Percentiles rank a stretch among this genome's conserved stretches.
Conservation (phyloP, 768 basidiomycete species). For the Phylloporus arenicola region DNA sequence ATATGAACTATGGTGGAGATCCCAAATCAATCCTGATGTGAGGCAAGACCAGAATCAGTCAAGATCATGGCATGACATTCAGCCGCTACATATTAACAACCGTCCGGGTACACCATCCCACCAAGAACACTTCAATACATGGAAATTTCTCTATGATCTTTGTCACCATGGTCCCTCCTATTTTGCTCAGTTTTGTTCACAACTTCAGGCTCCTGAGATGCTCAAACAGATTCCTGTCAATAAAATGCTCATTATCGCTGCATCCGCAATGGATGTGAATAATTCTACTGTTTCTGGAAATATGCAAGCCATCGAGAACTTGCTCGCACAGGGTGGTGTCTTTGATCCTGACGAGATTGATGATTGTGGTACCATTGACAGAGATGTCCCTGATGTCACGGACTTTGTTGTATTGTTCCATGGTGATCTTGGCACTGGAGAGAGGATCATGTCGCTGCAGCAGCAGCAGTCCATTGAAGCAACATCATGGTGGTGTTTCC, state of each 20-base stretch:
- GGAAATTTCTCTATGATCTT: neutral
- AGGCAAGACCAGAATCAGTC: neutral
- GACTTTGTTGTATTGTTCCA: slow-evolving; percentile 1
- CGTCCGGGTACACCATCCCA: neutral
- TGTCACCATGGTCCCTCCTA: neutral
- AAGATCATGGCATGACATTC: neutral
- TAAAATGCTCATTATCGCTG: neutral
- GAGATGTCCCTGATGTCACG: neutral
- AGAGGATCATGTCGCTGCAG: neutral
- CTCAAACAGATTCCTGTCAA: neutral
- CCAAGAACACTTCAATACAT: neutral
- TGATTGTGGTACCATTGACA: too few relatives aligned
- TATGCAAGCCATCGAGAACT: neutral
- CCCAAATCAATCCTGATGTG: neutral
- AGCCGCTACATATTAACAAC: neutral
- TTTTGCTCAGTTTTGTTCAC: neutral
- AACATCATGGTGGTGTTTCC: slow-evolving; percentile 23
- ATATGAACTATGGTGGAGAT: neutral
- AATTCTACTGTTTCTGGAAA: slow-evolving; percentile 6
- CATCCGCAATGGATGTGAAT: neutral
- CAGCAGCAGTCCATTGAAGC: neutral
- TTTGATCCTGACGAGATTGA: neutral
- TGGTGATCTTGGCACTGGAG: slow-evolving; percentile 1
- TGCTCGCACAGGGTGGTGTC: neutral
- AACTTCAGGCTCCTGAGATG: neutral